Evolutionary conservation across 495 filamentous ascomycete species (phyloP), one percentile per base, ranked within the genome.

Genomic region (Cairneyella variabilis): DNA sequence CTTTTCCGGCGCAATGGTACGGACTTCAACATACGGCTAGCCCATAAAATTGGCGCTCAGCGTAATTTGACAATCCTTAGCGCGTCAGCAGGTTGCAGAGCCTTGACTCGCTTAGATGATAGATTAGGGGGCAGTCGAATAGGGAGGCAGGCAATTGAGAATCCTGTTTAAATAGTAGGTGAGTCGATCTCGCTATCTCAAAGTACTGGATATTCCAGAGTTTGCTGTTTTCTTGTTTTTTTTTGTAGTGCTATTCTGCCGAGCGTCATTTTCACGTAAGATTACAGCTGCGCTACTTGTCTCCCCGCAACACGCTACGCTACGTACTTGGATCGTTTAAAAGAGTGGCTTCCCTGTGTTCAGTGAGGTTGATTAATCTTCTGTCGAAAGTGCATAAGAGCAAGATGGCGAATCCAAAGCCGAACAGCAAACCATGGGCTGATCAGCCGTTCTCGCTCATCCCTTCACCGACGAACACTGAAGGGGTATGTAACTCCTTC

Each of bases 371-470:
- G n/a, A n/a, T n/a, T n/a, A n/a, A n/a, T 41, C 12, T 21, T 41
- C n/a, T n/a, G 36, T 17, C n/a, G 23, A 41, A 41, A 41, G 4
- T n/a, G n/a, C 14, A 41, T 41, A 7, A 21, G 23, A 5, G 7
- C 23, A 41, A 21, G 23, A 3, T 20, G 23, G 14, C 30, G 7
- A 4, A 18, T 8, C 23, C 38, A 22, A 20, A 18, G 23, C 43
- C 20, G 22, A 54, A 46, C 41, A 28, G 20, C 3, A 54, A 47
- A 47, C 51, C 40, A 28, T 54, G 51, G 51, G 51, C 51, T 14
- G 42, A 54, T 23, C 23, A 30, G 17, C 51, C 51, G 1, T 54
- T 46, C 27, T 2, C 23, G 7, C 51, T 54, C 3, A 14, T 54
- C 8, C 11, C 51, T 18, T 34, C 51, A 5, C 51, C 51, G 2